A percentile compares a stretch with the other conserved stretches of the same genome.
phyloP scores from a whole-genome alignment of 768 basidiomycete genomes.

The Rossbeevera mucosa region DNA sequence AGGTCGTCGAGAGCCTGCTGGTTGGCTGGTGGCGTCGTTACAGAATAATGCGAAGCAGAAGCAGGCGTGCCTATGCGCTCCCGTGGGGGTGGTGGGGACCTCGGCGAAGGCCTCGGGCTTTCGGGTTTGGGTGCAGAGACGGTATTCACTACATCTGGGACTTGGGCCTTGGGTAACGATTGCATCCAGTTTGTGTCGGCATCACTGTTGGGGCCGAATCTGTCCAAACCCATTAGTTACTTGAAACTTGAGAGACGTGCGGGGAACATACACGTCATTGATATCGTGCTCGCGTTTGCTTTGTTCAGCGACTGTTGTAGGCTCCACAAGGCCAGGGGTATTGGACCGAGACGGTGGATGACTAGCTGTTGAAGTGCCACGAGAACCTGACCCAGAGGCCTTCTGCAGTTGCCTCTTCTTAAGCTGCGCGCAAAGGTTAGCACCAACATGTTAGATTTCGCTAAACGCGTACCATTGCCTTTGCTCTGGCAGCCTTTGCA shows the following conservation, averaged over 20 bases:
- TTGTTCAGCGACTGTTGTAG: conserved; percentile 32
- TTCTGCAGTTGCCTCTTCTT: conserved; percentile 81
- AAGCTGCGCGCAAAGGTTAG: conserved; percentile 42
- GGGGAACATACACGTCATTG: conserved; percentile 57
- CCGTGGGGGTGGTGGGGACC: conserved; percentile 13
- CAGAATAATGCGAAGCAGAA: conserved; percentile 4
- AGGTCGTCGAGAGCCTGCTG: conserved; percentile 11
- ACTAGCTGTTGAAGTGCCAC: conserved; percentile 34
- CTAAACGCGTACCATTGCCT: conserved; percentile 54
- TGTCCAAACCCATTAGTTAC: conserved; percentile 24
- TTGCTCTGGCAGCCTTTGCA: conserved; percentile 77
- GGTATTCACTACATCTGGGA: conserved; percentile 21
- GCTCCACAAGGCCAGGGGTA: conserved; percentile 49
- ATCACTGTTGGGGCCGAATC: conserved; percentile 43
- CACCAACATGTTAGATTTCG: neutral
- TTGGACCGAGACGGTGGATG: conserved; percentile 47
- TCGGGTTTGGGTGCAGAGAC: conserved; percentile 33
- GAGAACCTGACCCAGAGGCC: conserved; percentile 35
- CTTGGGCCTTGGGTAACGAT: conserved; percentile 46
- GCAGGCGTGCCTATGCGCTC: conserved; percentile 8
- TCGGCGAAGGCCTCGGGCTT: conserved; percentile 15
- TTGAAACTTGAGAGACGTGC: neutral
- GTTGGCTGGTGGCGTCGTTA: neutral
- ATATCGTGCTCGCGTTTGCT: conserved; percentile 45
- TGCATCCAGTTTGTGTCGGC: conserved; percentile 53